Base-by-base conservation (phyloP, 139 green algal species). In the Chlamydomonas sp. region DNA sequence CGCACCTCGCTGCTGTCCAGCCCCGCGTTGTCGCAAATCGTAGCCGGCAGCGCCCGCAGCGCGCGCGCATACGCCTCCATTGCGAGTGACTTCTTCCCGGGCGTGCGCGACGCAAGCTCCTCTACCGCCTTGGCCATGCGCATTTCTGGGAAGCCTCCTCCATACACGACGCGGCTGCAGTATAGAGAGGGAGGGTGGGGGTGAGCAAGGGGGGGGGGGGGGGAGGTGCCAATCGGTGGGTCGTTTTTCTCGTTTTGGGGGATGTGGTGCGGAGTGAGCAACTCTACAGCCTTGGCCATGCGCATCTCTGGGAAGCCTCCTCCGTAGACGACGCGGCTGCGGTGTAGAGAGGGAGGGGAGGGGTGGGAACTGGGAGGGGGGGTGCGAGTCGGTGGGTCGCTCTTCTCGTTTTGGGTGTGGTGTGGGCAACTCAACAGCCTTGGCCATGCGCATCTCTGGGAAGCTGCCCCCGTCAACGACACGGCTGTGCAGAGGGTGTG, bases 11-110 rank as follows among this genome's bases (percentile, higher is more conserved):
- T 67, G 50, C 73, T 80, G 75, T 90, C 84, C 29, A 90, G 76
- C 59, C 93, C 93, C 1, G 93, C 95, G 70, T 99, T 99, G 71
- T 99, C 93, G 58, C 81, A 90, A 67, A 99, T 99, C 81, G 89
- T 97, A 70, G 87, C 79, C 3, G 95, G 94, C 50, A 98, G 94
- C 39, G 81, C 61, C 16, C 94, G 81, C 67, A 99, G 84, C 2
- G 94, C 95, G 5, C 82, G 79, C 0, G 90, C 91, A 82, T 96
- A 99, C 0, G 90, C 87, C 59, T 89, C 86, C 88, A 98, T 96
- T 5, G 94, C 94, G 24, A 99, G 78, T 6, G 84, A 88, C 39
- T 82, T 86, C 82, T 98, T 99, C 69, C 94, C 94, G 39, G 91
- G 88, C n/a, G 91, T 97, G 29, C 79, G 77, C 2, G 72, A 76